Evolutionary conservation across 2,329 filamentous ascomycete species (phyloP).

Genomic region (Cladosporium sp.): DNA sequence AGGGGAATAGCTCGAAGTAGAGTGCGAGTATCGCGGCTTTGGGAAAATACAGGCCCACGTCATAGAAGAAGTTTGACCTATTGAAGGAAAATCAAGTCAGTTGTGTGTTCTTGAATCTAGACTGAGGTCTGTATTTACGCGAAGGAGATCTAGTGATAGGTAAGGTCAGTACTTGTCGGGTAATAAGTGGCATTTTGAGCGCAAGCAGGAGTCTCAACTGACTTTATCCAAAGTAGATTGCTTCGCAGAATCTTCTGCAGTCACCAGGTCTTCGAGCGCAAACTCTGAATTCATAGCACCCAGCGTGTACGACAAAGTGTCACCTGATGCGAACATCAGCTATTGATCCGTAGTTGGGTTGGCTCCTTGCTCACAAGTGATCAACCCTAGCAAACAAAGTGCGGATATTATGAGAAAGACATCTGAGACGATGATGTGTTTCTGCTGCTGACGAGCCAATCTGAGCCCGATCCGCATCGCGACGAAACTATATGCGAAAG

Average conservation of each 20-base stretch:
- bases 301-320: neutral
- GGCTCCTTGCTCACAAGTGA: neutral
- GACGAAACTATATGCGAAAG: constrained; percentile 4
- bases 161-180: neutral
- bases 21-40: constrained; percentile 1
- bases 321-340: neutral
- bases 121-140: neutral
- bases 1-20: constrained; percentile 3
- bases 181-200: neutral
- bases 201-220: neutral
- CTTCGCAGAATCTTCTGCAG: neutral
- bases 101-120: neutral
- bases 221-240: neutral
- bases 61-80: constrained; percentile 9
- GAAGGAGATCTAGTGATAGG: constrained; percentile 1
- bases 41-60: neutral
- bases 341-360: too few relatives aligned
- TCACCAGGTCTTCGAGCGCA: neutral
- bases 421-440: constrained; percentile 5
- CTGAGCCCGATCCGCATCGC: neutral
- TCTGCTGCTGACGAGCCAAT: constrained; percentile 12
- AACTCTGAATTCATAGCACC: constrained; percentile 1
- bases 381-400: neutral
- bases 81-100: neutral
- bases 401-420: neutral